phyloP scores from a whole-genome alignment of 2,329 filamentous ascomycete genomes.

The Coniella lustricola region DNA sequence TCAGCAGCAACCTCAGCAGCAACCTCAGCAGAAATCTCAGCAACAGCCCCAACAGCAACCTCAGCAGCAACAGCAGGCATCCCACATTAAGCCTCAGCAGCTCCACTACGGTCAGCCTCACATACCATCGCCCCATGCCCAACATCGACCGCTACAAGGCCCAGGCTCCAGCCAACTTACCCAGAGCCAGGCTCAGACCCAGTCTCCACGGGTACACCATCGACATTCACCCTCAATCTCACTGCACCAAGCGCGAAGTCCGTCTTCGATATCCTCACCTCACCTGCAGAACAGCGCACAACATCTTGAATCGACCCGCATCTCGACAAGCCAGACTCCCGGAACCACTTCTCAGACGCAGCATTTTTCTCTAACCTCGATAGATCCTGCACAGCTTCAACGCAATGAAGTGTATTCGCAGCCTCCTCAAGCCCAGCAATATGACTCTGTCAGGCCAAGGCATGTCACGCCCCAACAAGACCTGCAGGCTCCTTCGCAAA shows the following conservation, averaged over 20 bases:
- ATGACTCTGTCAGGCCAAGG: neutral
- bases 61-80: neutral
- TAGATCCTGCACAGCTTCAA: constrained; percentile 2
- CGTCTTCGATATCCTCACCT: neutral
- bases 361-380: neutral
- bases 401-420: neutral
- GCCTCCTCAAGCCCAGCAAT: neutral
- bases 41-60: too few relatives aligned
- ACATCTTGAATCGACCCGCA: neutral
- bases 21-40: neutral
- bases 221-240: neutral
- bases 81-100: neutral
- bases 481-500: neutral
- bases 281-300: neutral
- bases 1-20: neutral
- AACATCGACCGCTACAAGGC: neutral
- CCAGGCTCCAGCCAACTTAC: neutral
- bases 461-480: neutral
- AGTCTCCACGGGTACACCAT: constrained; percentile 1
- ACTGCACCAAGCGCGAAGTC: neutral
- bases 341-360: neutral
- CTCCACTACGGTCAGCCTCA: constrained; percentile 1
- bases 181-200: neutral
- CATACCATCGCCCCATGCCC: neutral
- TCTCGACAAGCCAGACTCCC: neutral